Percentiles rank a stretch among this genome's conserved stretches.
Conservation (phyloP, 768 basidiomycete species). For the Rhodotorula kratochvilovae region DNA sequence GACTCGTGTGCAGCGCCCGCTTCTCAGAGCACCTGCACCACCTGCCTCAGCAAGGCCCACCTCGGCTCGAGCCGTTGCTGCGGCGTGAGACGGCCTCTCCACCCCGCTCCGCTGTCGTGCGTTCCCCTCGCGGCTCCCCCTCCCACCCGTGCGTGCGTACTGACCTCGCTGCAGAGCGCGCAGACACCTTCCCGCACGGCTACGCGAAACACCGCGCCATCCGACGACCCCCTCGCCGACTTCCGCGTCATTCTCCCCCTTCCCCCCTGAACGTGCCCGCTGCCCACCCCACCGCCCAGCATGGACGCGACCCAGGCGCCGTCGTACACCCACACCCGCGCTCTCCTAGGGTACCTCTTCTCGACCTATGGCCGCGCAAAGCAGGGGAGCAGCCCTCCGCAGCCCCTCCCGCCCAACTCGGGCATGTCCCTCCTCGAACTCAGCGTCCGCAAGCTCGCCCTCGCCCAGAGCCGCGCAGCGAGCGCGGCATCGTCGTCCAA, state of each 20-base stretch:
- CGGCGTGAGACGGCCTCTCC: too few species aligned
- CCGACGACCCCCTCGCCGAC: not conserved
- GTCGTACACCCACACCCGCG: constrained; percentile 22
- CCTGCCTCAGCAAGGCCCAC: too few species aligned
- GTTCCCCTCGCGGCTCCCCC: too few species aligned
- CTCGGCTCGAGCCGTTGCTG: too few species aligned
- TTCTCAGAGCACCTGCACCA: too few species aligned
- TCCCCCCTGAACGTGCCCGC: not conserved
- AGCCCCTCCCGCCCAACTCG: constrained; percentile 2
- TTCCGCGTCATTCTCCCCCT: not conserved
- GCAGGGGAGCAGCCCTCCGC: constrained; percentile 7
- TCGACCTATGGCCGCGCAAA: constrained; percentile 15
- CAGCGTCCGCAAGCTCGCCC: constrained; percentile 30
- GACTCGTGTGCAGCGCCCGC: too few species aligned
- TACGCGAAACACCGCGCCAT: too few species aligned
- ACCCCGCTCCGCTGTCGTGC: too few species aligned
- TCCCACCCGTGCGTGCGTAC: too few species aligned
- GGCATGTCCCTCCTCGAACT: constrained; percentile 30
- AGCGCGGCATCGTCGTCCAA: constrained; percentile 20
- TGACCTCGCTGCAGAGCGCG: too few species aligned
- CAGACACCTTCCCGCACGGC: too few species aligned
- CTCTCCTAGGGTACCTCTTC: constrained; percentile 31
- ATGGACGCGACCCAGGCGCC: not conserved
- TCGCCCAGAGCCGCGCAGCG: constrained; percentile 30
- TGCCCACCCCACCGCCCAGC: not conserved